These are phyloP conservation scores for Nicotiana paniculata DNA, from an alignment of 257 asterid species.

Conservation along the genomic window DNA sequence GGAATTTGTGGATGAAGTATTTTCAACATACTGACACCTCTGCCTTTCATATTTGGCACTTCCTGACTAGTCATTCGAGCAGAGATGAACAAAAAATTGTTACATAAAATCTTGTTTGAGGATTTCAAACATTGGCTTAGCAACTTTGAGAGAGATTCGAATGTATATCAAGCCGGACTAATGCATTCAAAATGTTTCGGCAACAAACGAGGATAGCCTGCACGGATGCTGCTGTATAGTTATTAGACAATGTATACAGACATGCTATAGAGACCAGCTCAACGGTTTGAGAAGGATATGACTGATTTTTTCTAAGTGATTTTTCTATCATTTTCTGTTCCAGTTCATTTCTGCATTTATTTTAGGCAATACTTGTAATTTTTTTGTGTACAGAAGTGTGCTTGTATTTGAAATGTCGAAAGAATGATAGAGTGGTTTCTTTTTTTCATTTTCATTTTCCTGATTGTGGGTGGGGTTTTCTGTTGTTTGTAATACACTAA, in stretches of 20 bases:
- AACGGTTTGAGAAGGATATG: not conserved
- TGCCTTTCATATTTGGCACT: not conserved
- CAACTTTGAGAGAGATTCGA: not conserved
- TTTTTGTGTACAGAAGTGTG: not conserved
- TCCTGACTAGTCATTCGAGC: not conserved
- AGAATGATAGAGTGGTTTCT: not conserved
- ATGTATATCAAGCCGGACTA: not conserved
- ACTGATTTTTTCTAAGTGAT: not conserved
- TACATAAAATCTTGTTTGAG: not conserved
- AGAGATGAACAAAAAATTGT: not conserved
- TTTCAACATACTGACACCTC: not conserved
- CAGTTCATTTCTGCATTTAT: not conserved
- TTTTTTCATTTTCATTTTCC: not conserved
- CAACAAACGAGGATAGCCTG: not conserved
- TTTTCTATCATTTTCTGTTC: not conserved
- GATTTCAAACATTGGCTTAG: not conserved
- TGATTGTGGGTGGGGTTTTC: not conserved
- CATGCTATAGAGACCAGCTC: not conserved
- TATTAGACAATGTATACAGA: not conserved
- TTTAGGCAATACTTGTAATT: not conserved
- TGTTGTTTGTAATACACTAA: not conserved
- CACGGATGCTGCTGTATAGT: not conserved
- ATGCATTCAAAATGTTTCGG: not conserved
- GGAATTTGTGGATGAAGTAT: conserved; percentile 2
- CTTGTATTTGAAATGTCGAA: not conserved